Evolutionary conservation across 2,329 filamentous ascomycete species (phyloP).

Genomic region (Cladosporium phlei): DNA sequence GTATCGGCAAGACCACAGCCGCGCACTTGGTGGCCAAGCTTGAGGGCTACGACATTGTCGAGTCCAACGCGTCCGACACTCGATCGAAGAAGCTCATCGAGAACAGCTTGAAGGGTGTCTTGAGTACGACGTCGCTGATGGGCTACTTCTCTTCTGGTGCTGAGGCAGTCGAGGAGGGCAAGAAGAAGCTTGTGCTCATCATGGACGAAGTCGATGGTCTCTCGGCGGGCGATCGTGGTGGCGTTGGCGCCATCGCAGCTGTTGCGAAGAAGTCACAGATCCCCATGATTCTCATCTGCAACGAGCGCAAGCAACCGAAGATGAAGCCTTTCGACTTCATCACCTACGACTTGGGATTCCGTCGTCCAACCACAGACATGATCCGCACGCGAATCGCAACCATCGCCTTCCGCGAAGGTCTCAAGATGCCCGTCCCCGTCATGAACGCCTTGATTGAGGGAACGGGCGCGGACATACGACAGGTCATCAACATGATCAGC

Average conservation of each 20-base stretch:
- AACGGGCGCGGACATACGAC: constrained; percentile 89
- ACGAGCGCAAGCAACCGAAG: constrained; percentile 85
- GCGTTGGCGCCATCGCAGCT: constrained; percentile 88
- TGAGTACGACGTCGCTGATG: constrained; percentile 87
- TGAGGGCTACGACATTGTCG: constrained; percentile 87
- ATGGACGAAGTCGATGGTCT: constrained; percentile 99
- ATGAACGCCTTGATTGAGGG: constrained; percentile 94
- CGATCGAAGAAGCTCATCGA: constrained; percentile 96
- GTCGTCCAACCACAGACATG: constrained; percentile 82
- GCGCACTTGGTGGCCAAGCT: constrained; percentile 90
- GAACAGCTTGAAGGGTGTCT: constrained; percentile 76
- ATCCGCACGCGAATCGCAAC: constrained; percentile 91
- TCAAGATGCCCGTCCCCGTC: constrained; percentile 77
- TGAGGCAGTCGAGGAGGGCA: constrained; percentile 70
- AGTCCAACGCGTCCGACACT: constrained; percentile 93
- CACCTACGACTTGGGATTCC: constrained; percentile 80
- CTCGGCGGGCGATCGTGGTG: constrained; percentile 93
- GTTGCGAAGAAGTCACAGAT: constrained; percentile 94
- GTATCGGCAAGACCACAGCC: constrained; percentile 95
- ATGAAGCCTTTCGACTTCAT: constrained; percentile 96
- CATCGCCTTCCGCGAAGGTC: constrained; percentile 83
- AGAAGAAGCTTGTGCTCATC: constrained; percentile 91
- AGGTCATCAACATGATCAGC: constrained; percentile 98
- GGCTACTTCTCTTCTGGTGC: constrained; percentile 86
- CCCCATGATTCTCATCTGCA: constrained; percentile 95